Conservation (phyloP, 2,329 filamentous ascomycete species). For the Fusarium heterosporum region DNA sequence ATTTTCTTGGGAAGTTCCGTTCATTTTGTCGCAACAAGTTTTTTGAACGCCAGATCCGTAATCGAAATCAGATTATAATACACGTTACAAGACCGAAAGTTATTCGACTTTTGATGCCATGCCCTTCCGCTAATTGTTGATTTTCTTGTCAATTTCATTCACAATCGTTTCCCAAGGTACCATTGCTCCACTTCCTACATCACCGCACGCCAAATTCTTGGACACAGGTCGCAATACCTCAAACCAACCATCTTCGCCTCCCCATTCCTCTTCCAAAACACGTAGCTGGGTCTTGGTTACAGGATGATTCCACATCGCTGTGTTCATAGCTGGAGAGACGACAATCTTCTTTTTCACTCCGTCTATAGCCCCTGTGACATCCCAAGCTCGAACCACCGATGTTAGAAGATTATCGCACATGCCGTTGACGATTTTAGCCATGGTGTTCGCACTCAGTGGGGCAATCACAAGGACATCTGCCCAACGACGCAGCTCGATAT, state of each 20-base stretch:
- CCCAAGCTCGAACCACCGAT: slow-evolving; percentile 86
- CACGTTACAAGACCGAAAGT: rapidly evolving
- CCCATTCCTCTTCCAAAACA: slow-evolving; percentile 81
- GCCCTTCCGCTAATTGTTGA: slow-evolving; percentile 46
- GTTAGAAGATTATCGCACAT: slow-evolving; percentile 82
- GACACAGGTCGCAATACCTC: slow-evolving; percentile 78
- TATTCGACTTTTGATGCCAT: neutral
- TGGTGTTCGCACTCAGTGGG: slow-evolving; percentile 83
- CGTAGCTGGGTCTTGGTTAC: slow-evolving; percentile 79
- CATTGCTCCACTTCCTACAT: slow-evolving; percentile 87
- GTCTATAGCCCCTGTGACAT: slow-evolving; percentile 74
- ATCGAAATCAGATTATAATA: rapidly evolving
- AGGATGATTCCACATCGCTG: slow-evolving; percentile 89
- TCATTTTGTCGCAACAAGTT: slow-evolving; percentile 5
- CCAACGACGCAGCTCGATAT: slow-evolving; percentile 87
- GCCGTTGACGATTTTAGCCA: slow-evolving; percentile 86
- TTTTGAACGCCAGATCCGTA: slow-evolving; percentile 2
- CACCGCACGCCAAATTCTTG: slow-evolving; percentile 86
- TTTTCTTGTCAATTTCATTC: slow-evolving; percentile 66
- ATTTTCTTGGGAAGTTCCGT: neutral
- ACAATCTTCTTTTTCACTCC: slow-evolving; percentile 73
- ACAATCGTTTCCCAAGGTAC: slow-evolving; percentile 83
- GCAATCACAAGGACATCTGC: slow-evolving; percentile 83
- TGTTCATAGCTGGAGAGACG: slow-evolving; percentile 89
- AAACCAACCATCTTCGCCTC: slow-evolving; percentile 62